Conservation (phyloP, 495 filamentous ascomycete genomes). For the Tuber aestivum region DNA sequence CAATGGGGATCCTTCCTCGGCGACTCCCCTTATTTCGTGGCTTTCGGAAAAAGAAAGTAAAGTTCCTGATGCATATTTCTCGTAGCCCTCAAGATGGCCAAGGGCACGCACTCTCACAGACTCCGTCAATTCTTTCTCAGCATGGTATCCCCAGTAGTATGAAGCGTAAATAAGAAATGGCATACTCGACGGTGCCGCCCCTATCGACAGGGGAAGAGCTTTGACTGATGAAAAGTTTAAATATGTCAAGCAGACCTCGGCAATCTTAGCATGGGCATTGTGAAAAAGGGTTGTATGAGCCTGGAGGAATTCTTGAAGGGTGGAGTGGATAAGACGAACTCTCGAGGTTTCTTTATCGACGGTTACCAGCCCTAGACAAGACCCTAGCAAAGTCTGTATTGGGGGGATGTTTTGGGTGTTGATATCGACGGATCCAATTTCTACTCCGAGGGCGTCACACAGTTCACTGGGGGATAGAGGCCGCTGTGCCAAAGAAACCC, state of each 20-base stretch:
- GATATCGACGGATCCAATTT: conserved; percentile 7
- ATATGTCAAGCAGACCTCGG: not conserved
- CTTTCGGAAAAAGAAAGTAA: not conserved
- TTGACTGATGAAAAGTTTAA: not conserved
- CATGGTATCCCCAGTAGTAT: not conserved
- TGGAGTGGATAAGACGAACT: conserved; percentile 3
- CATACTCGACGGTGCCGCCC: not conserved
- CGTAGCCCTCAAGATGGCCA: not conserved
- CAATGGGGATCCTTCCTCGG: not conserved
- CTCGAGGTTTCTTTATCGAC: not conserved
- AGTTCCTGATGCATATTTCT: not conserved
- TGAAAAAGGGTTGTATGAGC: not conserved
- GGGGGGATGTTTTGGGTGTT: conserved; percentile 6
- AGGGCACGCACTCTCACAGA: not conserved
- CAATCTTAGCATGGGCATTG: conserved; percentile 1
- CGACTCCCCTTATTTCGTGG: not conserved
- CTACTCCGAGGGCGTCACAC: conserved; percentile 10
- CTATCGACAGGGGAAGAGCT: not conserved
- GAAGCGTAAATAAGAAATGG: not conserved
- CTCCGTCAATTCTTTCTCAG: not conserved
- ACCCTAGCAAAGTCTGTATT: not conserved
- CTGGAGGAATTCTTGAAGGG: not conserved
- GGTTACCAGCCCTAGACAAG: not conserved
- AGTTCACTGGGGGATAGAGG: conserved; percentile 13
- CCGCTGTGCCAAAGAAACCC: conserved; percentile 7